These are phyloP conservation scores for Tuber calosporum DNA, from an alignment of 495 filamentous ascomycete species.

Conservation along the genomic window DNA sequence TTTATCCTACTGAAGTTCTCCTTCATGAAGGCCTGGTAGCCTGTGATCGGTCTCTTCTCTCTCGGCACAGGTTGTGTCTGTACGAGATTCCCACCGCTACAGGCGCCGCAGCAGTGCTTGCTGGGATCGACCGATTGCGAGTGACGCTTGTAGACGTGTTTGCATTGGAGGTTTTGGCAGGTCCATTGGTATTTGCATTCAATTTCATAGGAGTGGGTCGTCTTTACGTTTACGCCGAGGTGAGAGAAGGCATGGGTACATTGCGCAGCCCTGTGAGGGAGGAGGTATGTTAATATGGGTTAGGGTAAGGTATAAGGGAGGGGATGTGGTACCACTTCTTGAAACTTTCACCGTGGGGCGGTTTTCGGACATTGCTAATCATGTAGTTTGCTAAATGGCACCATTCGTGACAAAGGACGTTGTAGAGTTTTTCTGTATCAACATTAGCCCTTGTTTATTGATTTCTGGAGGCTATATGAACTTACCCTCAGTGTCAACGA, in stretches of 20 bases:
- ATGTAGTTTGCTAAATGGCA: slow-evolving; percentile 89
- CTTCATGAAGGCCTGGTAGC: slow-evolving; percentile 64
- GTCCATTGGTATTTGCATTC: slow-evolving; percentile 84
- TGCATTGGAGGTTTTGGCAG: slow-evolving; percentile 57
- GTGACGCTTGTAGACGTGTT: slow-evolving; percentile 64
- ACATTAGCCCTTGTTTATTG: slow-evolving; percentile 1
- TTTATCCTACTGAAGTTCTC: slow-evolving; percentile 55
- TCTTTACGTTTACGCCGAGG: slow-evolving; percentile 65
- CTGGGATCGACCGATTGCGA: slow-evolving; percentile 68
- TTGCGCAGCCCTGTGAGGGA: slow-evolving; percentile 46
- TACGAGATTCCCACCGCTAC: slow-evolving; percentile 54
- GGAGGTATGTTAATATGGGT: slow-evolving; percentile 3
- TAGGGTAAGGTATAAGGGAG: slow-evolving; percentile 38
- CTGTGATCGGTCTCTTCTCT: slow-evolving; percentile 45
- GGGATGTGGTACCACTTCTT: slow-evolving; percentile 55
- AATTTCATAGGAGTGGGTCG: slow-evolving; percentile 79
- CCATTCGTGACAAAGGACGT: slow-evolving; percentile 88
- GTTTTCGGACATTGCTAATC: slow-evolving; percentile 57
- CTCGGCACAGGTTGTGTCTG: slow-evolving; percentile 76
- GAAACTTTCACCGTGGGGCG: slow-evolving; percentile 78
- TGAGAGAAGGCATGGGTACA: slow-evolving; percentile 48
- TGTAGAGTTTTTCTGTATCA: slow-evolving; percentile 58
- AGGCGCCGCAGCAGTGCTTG: slow-evolving; percentile 61
- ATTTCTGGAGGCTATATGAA: not conserved
- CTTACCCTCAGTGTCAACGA: slow-evolving; percentile 61